Conservation (phyloP, 805 yeast species). For the Starmera dryadoides region DNA sequence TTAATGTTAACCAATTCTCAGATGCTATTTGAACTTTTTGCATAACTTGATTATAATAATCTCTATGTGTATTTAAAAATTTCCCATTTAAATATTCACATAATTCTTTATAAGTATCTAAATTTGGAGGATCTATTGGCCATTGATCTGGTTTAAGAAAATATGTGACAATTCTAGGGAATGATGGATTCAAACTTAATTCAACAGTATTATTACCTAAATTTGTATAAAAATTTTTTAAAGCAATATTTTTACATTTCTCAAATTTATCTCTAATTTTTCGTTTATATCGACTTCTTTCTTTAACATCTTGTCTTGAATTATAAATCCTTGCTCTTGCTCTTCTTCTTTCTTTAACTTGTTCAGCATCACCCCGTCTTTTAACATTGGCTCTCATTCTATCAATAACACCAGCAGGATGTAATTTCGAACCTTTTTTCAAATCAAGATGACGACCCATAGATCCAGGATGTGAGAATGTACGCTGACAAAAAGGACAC, state of each 20-base stretch:
- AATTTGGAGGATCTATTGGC: slow-evolving; percentile 49
- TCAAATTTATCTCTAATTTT: slow-evolving; percentile 33
- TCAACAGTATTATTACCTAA: slow-evolving; percentile 15
- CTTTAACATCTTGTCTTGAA: slow-evolving; percentile 39
- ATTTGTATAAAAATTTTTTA: slow-evolving; percentile 26
- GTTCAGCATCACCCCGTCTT: slow-evolving; percentile 41
- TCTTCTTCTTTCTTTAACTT: slow-evolving; percentile 31
- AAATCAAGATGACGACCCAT: slow-evolving; percentile 53
- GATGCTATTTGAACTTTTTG: slow-evolving; percentile 37
- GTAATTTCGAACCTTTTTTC: slow-evolving; percentile 44
- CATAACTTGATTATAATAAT: slow-evolving; percentile 21
- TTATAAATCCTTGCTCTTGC: slow-evolving; percentile 36
- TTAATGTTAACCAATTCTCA: slow-evolving; percentile 35
- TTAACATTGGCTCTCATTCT: slow-evolving; percentile 35
- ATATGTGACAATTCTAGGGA: slow-evolving; percentile 40
- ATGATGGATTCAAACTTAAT: slow-evolving; percentile 29
- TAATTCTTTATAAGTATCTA: slow-evolving; percentile 32
- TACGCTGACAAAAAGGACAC: slow-evolving; percentile 46
- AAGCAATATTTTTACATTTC: slow-evolving; percentile 31
- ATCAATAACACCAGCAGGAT: slow-evolving; percentile 43
- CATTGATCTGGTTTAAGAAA: slow-evolving; percentile 37
- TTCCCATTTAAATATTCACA: slow-evolving; percentile 18
- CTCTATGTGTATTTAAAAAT: slow-evolving; percentile 10
- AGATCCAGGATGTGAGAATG: slow-evolving; percentile 51
- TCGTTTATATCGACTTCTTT: slow-evolving; percentile 37